Percentiles rank a stretch among this genome's conserved stretches.
phyloP scores from a whole-genome alignment of 2,329 filamentous ascomycete species.

The Bipolaris victoriae region DNA sequence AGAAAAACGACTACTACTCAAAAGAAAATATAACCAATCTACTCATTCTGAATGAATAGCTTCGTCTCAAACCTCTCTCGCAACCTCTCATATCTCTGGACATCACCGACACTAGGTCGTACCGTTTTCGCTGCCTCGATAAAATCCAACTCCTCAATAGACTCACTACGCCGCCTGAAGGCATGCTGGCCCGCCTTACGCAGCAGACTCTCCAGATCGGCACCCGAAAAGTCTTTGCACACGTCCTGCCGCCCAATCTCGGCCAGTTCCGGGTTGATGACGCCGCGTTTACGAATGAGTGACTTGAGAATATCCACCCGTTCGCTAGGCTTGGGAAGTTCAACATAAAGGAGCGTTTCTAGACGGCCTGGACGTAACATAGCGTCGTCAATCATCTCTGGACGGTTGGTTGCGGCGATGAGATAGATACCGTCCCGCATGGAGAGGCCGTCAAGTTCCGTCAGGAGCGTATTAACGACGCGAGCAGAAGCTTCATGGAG shows the following conservation, averaged over 20 bases:
- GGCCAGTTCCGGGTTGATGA: constrained; percentile 63
- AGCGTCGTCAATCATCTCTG: constrained; percentile 94
- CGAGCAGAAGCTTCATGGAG: constrained; percentile 83
- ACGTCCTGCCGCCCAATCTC: constrained; percentile 66
- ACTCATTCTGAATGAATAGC: constrained; percentile 1
- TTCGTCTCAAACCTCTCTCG: constrained; percentile 54
- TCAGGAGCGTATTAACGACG: constrained; percentile 93
- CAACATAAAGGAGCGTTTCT: constrained; percentile 87
- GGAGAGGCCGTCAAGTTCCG: constrained; percentile 87
- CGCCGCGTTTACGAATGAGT: constrained; percentile 56
- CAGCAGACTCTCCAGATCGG: constrained; percentile 66
- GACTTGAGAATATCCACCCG: constrained; percentile 85
- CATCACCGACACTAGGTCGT: constrained; percentile 61
- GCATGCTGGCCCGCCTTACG: constrained; percentile 65
- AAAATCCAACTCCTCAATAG: constrained; percentile 58
- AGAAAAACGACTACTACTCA: too few relatives aligned
- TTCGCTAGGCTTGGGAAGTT: constrained; percentile 78
- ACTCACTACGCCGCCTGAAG: constrained; percentile 54
- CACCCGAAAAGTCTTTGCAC: constrained; percentile 79
- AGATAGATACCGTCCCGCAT: constrained; percentile 87
- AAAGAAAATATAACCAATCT: neutral
- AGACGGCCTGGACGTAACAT: constrained; percentile 92
- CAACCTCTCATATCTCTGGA: constrained; percentile 63
- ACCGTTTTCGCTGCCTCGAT: constrained; percentile 51
- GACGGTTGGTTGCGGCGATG: constrained; percentile 91